These are phyloP conservation scores for Microcera coccophila DNA, from an alignment of 2,329 filamentous ascomycete genomes.

Conservation along the genomic window DNA sequence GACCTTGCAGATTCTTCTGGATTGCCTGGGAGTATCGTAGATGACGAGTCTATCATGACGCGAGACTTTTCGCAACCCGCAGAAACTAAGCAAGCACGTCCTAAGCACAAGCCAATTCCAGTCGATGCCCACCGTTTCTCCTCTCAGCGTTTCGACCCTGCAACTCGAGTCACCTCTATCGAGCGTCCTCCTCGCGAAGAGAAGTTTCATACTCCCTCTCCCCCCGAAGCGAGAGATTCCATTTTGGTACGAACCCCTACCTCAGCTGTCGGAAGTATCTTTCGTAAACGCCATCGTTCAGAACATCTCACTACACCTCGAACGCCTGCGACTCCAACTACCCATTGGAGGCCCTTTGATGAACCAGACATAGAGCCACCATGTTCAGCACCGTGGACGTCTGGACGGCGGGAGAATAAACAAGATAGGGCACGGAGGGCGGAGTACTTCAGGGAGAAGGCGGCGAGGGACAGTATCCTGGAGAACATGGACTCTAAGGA, in stretches of 20 bases:
- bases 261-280: slow-evolving; percentile 22
- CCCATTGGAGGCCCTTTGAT: slow-evolving; percentile 27
- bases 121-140: slow-evolving; percentile 8
- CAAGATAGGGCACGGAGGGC: slow-evolving; percentile 16
- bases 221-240: slow-evolving; percentile 5
- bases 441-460: slow-evolving; percentile 22
- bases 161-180: slow-evolving; percentile 7
- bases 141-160: slow-evolving; percentile 9
- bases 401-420: slow-evolving; percentile 15
- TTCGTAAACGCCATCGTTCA: slow-evolving; percentile 24
- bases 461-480: slow-evolving; percentile 10
- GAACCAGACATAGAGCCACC: slow-evolving; percentile 17
- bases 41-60: not conserved
- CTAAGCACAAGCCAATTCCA: slow-evolving; percentile 2
- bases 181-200: not conserved
- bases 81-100: slow-evolving; percentile 5
- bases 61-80: slow-evolving; percentile 10
- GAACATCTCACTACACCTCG: slow-evolving; percentile 16
- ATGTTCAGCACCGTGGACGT: slow-evolving; percentile 21
- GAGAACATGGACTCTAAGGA: slow-evolving; percentile 6
- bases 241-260: slow-evolving; percentile 17
- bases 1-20: not conserved
- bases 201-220: slow-evolving; percentile 3
- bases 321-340: slow-evolving; percentile 17
- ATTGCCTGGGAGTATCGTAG: too few relatives aligned